A percentile compares a stretch with the other conserved stretches of the same genome.
Conservation (phyloP, 2,329 filamentous ascomycete genomes). For the Orbilia quercus region DNA sequence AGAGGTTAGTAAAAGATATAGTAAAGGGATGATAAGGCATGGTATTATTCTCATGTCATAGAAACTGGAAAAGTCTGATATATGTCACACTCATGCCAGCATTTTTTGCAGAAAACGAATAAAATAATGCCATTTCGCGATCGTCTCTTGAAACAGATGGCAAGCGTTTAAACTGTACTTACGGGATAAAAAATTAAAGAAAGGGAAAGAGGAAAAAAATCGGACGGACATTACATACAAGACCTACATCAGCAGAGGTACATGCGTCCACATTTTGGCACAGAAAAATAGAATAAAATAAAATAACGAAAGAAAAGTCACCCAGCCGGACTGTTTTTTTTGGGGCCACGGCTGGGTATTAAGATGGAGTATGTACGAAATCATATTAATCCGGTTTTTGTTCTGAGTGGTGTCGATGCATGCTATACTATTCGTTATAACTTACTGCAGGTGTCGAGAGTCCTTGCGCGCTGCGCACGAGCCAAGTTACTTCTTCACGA, state of each 20-base stretch:
- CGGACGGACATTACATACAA: too few relatives aligned
- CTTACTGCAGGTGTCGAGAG: neutral
- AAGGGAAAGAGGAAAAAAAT: neutral
- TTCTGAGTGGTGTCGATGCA: neutral
- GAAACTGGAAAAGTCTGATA: constrained; percentile 37
- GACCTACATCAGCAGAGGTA: neutral
- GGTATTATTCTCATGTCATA: constrained; percentile 55
- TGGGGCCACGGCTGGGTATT: constrained; percentile 10
- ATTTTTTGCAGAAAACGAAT: constrained; percentile 9
- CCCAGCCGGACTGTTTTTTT: neutral
- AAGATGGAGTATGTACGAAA: constrained; percentile 43
- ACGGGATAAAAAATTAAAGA: too few relatives aligned
- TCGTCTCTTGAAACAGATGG: constrained; percentile 49
- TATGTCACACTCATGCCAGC: constrained; percentile 24
- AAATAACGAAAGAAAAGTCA: too few relatives aligned
- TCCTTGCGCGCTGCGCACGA: constrained; percentile 30
- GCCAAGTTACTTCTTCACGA: too few relatives aligned
- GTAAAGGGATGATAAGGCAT: constrained; percentile 33
- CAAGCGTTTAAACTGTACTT: constrained; percentile 1
- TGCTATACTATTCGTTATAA: constrained; percentile 35
- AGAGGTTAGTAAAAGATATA: constrained; percentile 18
- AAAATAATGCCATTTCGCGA: constrained; percentile 24
- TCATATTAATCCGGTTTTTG: constrained; percentile 42
- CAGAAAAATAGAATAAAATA: constrained; percentile 2
- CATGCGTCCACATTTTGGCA: constrained; percentile 5